Evolutionary conservation across 106 monocot species (phyloP), one percentile per base, ranked within the genome.

Genomic region (Dendrobium chrysotoxum): DNA sequence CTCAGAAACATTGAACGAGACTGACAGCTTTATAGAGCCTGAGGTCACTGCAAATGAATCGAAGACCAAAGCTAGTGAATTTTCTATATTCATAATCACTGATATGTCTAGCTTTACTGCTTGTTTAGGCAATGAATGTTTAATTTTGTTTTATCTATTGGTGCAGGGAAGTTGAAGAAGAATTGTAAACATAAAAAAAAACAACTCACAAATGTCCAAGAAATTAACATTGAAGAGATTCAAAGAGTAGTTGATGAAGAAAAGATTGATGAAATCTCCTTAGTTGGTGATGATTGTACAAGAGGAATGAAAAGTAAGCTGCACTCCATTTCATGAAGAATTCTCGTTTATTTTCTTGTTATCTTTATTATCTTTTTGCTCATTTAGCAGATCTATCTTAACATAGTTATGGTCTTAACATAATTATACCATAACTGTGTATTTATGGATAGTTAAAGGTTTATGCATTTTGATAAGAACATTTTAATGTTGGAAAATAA

Each of bases 221-320:
- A 42, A 61, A 15, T 13, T 1, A 65, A 81, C 55, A 42, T 21
- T 39, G 64, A 81, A 44, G 42, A 64, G 75, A 40, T 20, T 54
- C 44, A 26, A 74, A 74, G 21, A 26, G 40, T 28, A 28, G 64
- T 28, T 44, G 61, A n/a, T 82, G 82, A 47, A 77, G 76, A 76
- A 45, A 77, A 77, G 65, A 67, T 82, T 75, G 82, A 82, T 77
- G 82, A 82, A 77, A 78, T 82, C 65, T 18, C 77, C 42, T 82
- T 23, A 30, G 82, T 82, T 53, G 82, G 71, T 78, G 77, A 77
- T 68, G 82, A 82, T 78, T 82, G 82, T 77, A 77, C 77, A 31
- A 45, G 53, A 77, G 82, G 82, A 82, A 82, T 77, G 82, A 82
- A 78, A 82, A 78, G 82, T 82, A 82, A 5, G 77, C 40, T 28